These are phyloP conservation scores for Protomyces arabidopsidicola DNA, from an alignment of 1,139 yeast species.

Conservation along the genomic window DNA sequence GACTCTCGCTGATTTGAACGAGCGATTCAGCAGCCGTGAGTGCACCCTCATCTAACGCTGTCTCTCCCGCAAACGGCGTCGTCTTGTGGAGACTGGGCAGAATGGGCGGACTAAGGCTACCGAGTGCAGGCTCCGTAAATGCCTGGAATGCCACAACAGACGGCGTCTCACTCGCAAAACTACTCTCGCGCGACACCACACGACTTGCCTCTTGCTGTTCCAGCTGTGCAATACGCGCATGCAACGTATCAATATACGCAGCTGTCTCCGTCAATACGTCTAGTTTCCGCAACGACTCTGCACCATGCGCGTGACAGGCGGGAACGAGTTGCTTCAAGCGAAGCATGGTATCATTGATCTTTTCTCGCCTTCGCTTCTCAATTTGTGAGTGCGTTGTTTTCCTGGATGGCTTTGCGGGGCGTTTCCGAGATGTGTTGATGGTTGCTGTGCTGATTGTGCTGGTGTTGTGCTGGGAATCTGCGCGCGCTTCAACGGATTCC, in stretches of 20 bases:
- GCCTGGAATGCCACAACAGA: not conserved
- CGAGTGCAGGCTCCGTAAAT: not conserved
- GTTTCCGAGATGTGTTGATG: not conserved
- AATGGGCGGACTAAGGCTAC: not conserved
- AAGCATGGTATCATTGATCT: constrained; percentile 77
- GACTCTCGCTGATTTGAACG: constrained; percentile 18
- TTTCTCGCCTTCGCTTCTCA: constrained; percentile 71
- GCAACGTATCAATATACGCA: constrained; percentile 47
- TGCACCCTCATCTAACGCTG: not conserved
- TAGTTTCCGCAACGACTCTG: constrained; percentile 68
- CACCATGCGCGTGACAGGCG: constrained; percentile 58
- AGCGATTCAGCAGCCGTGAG: constrained; percentile 21
- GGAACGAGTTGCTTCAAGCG: constrained; percentile 74
- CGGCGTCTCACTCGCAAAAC: not conserved
- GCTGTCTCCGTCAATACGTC: constrained; percentile 77
- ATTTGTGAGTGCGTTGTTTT: constrained; percentile 67
- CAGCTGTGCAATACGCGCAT: constrained; percentile 16
- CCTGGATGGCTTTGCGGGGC: constrained; percentile 38
- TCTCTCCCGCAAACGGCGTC: not conserved
- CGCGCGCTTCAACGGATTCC: not conserved
- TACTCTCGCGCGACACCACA: not conserved
- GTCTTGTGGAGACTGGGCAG: not conserved
- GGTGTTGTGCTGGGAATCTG: not conserved
- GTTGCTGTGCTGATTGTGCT: not conserved
- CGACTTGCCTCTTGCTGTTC: not conserved